Percentiles rank a stretch among this genome's conserved stretches.
These are phyloP conservation scores for Papiliotrema fonsecae DNA, from an alignment of 1,284 basidiomycete genomes.

Conservation along the genomic window DNA sequence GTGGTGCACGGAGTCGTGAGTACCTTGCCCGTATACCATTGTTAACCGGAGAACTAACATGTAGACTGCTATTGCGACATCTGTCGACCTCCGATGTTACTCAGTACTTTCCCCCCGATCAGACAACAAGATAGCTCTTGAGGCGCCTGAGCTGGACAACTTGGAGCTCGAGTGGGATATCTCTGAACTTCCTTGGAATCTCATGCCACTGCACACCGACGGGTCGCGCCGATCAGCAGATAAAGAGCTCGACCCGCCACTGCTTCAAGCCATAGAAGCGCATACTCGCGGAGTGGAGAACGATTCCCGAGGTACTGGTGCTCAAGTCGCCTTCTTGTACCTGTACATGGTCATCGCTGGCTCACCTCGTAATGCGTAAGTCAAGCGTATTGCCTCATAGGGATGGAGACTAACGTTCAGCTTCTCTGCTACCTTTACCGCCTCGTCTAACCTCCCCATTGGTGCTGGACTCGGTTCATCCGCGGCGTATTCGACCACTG, in stretches of 20 bases:
- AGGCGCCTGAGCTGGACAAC: conserved; percentile 70
- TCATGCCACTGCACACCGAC: conserved; percentile 56
- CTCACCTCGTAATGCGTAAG: conserved; percentile 56
- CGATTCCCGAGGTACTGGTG: conserved; percentile 52
- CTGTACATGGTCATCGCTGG: conserved; percentile 76
- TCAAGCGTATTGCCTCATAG: conserved; percentile 11
- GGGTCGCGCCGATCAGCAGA: conserved; percentile 51
- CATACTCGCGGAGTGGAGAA: conserved; percentile 27
- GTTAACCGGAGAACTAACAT: not conserved
- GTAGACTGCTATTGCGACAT: conserved; percentile 89
- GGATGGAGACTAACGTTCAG: conserved; percentile 13
- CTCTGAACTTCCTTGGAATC: conserved; percentile 78
- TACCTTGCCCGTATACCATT: not conserved
- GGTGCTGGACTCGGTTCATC: conserved; percentile 98
- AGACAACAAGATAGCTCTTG: conserved; percentile 70
- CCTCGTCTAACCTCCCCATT: conserved; percentile 92
- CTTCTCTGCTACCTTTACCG: conserved; percentile 61
- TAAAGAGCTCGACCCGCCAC: conserved; percentile 62
- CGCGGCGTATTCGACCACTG: conserved; percentile 86
- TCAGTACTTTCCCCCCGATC: conserved; percentile 70
- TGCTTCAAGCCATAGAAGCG: conserved; percentile 62
- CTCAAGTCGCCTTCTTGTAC: conserved; percentile 84
- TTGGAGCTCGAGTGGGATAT: conserved; percentile 80
- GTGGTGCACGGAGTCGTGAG: conserved; percentile 94
- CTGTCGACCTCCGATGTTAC: conserved; percentile 93